phyloP scores from a whole-genome alignment of 2,329 filamentous ascomycete species.

The Pseudogymnoascus sp. region DNA sequence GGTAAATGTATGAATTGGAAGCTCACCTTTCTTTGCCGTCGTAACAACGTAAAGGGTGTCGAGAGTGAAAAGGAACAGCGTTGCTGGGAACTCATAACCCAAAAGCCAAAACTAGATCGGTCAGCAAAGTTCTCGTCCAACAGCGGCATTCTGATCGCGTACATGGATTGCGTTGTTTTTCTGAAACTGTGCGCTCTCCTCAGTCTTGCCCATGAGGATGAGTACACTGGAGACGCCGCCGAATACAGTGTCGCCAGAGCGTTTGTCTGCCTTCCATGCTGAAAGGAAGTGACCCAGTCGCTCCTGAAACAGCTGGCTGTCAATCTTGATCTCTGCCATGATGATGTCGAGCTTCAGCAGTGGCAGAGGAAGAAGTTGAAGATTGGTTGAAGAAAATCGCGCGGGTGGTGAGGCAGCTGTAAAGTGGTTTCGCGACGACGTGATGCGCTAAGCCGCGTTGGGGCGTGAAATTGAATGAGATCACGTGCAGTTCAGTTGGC shows the following conservation, averaged over 20 bases:
- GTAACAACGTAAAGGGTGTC: constrained; percentile 89
- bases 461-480: neutral
- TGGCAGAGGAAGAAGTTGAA: constrained; percentile 1
- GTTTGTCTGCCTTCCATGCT: constrained; percentile 95
- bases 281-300: constrained; percentile 78
- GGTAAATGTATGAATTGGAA: neutral
- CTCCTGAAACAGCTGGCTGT: constrained; percentile 88
- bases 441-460: constrained; percentile 1
- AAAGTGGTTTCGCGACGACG: constrained; percentile 8
- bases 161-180: constrained; percentile 98
- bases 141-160: constrained; percentile 31
- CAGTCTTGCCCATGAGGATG: constrained; percentile 89
- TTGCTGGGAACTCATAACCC: constrained; percentile 96
- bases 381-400: constrained; percentile 3
- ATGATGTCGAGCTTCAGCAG: constrained; percentile 2
- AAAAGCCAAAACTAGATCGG: constrained; percentile 80
- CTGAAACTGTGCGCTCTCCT: constrained; percentile 76
- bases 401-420: neutral
- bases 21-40: constrained; percentile 86
- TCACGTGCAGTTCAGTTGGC: neutral
- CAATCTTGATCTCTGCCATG: constrained; percentile 80
- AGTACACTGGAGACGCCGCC: constrained; percentile 78
- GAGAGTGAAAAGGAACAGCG: constrained; percentile 81
- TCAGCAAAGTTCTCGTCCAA: constrained; percentile 12
- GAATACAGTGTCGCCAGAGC: constrained; percentile 76